Percentiles rank a stretch among this genome's conserved stretches.
phyloP scores from a whole-genome alignment of 1,284 basidiomycete species.

The Tilletia walkeri region DNA sequence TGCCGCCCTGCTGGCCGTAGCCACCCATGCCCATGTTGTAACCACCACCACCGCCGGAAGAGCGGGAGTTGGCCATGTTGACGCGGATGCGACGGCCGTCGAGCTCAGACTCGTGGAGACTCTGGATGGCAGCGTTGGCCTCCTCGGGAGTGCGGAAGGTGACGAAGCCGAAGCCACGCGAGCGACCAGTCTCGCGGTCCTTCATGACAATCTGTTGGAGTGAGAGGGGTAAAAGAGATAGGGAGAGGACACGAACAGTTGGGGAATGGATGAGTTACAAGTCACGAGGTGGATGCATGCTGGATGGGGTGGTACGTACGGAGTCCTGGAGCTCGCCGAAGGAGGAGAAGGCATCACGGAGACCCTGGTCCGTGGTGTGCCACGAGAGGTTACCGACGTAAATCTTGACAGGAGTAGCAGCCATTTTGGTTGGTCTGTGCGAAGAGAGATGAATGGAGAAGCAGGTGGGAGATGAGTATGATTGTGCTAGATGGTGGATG shows the following conservation, averaged over 20 bases:
- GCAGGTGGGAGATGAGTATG: too few relatives aligned
- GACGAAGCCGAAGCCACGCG: slow-evolving; percentile 88
- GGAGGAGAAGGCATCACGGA: slow-evolving; percentile 52
- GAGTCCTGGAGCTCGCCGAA: slow-evolving; percentile 52
- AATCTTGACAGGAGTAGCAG: slow-evolving; percentile 51
- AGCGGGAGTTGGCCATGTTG: slow-evolving; percentile 86
- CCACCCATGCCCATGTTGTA: slow-evolving; percentile 34
- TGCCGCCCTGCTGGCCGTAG: slow-evolving; percentile 45
- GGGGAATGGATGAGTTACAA: not conserved
- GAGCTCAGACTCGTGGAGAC: slow-evolving; percentile 85
- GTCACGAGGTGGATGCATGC: not conserved
- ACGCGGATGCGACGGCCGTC: slow-evolving; percentile 87
- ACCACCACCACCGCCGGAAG: slow-evolving; percentile 36
- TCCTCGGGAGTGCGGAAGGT: slow-evolving; percentile 60
- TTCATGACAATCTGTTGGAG: slow-evolving; percentile 71
- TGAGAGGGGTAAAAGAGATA: not conserved
- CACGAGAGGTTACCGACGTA: slow-evolving; percentile 56
- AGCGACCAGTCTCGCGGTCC: slow-evolving; percentile 92
- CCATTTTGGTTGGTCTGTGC: slow-evolving; percentile 4
- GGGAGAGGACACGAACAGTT: too few relatives aligned
- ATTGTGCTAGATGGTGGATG: too few relatives aligned
- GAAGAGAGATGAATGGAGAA: too few relatives aligned
- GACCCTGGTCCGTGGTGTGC: slow-evolving; percentile 55
- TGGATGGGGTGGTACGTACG: not conserved
- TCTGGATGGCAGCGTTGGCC: slow-evolving; percentile 74